Evolutionary conservation across 2,329 filamentous ascomycete species (phyloP), one percentile per base, ranked within the genome.

Genomic region (Fusarium sp.): DNA sequence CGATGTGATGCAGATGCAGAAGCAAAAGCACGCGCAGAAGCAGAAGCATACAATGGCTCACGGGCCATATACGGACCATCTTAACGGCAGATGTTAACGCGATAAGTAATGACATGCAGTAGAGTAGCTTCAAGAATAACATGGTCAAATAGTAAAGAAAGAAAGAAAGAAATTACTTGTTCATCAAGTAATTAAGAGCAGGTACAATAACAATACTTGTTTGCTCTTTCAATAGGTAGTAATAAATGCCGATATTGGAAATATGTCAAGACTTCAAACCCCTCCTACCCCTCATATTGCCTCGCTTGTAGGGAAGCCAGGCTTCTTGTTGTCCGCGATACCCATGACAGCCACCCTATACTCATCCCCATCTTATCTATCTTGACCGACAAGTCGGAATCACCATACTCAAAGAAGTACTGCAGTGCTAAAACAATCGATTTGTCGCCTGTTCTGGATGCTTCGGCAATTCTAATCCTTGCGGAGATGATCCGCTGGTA

Each of bases 401-500:
- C 33, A 45, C 28, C 50, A 23, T 60, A 44, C 40, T 40, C 12
- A 49, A 57, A 50, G 40, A 65, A 47, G 20, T 33, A 52, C 30
- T 36, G 46, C 20, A 37, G 23, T 51, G n/a, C 44, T 66, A 44
- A 49, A 61, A 44, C 23, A 52, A 41, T 52, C 46, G 41, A 49
- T 36, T 28, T 46, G 28, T 70, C 57, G 54, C 38, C 61, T 42
- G 50, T 53, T 62, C 61, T 47, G 37, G 44, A 36, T 53, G 28
- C 42, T 47, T 50, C 49, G 37, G 65, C 38, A 45, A 34, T 26
- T 42, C 4, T 30, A 28, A 55, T 52, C 61, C 68, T 51, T 62
- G 56, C 41, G 28, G 56, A 41, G 26, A 37, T 51, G 51, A 44
- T 45, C 38, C 23, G 16, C 60, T 73, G 62, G 59, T 66, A 73